Evolutionary conservation across 139 green algal species (phyloP).

Genomic region (Coelastrella sp.): DNA sequence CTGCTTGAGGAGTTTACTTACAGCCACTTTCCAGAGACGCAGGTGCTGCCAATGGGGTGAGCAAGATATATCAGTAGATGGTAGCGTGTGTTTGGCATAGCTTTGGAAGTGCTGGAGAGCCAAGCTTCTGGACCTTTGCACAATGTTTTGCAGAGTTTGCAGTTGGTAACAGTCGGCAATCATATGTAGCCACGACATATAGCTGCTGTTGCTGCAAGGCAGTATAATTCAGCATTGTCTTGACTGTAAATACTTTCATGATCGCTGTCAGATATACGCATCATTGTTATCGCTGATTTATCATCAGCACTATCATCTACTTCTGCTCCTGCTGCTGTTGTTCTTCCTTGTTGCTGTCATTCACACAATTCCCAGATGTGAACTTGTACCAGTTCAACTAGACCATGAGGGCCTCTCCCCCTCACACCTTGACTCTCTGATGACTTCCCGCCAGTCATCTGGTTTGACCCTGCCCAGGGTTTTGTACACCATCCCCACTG

Average conservation of each 20-base stretch:
- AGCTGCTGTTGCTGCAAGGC: no score
- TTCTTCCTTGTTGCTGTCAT: neutral
- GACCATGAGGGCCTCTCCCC: slow-evolving; percentile 19
- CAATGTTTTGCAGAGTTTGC: no score
- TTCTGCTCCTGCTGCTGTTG: neutral
- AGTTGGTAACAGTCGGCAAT: no score
- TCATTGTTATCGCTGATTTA: neutral
- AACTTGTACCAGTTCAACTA: slow-evolving; percentile 60
- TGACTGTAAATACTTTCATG: no score
- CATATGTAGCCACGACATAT: no score
- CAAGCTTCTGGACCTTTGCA: no score
- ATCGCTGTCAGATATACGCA: neutral
- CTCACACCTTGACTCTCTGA: neutral
- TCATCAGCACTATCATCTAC: neutral
- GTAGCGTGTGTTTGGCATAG: neutral
- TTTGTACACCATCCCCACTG: slow-evolving; percentile 82
- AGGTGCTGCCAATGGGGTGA: slow-evolving; percentile 67
- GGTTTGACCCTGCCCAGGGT: slow-evolving; percentile 52
- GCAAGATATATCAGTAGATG: neutral
- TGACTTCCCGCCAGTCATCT: neutral
- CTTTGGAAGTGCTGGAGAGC: no score
- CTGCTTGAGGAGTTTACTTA: slow-evolving; percentile 83
- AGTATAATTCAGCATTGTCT: no score
- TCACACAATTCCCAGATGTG: slow-evolving; percentile 5
- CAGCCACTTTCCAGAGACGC: slow-evolving; percentile 69